Evolutionary conservation across 139 green algal species (phyloP).

Genomic region (Bryopsis sp.): DNA sequence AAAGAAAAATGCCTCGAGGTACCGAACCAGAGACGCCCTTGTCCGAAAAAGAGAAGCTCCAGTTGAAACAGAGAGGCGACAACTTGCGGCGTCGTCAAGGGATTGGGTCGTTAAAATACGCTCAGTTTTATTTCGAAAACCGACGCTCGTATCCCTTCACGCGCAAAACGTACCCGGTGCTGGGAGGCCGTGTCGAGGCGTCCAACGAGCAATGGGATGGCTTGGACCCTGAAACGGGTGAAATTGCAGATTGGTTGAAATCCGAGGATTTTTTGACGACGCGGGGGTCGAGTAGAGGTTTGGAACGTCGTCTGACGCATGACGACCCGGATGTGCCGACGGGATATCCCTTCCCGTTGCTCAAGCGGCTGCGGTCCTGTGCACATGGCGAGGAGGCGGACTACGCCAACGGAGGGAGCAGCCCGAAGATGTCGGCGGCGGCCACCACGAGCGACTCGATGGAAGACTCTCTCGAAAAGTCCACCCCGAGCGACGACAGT

Average conservation of each 20-base stretch:
- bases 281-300: neutral
- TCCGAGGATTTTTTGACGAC: too few relatives aligned
- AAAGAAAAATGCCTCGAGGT: too few relatives aligned
- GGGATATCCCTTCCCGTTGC: neutral
- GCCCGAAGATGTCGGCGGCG: neutral
- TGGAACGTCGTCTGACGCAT: neutral
- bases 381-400: too few relatives aligned
- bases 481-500: too few relatives aligned
- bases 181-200: constrained; percentile 13
- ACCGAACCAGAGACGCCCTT: too few relatives aligned
- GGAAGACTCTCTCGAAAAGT: too few relatives aligned
- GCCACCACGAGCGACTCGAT: constrained; percentile 3
- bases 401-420: neutral
- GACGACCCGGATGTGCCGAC: neutral
- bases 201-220: constrained; percentile 17
- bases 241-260: constrained; percentile 18
- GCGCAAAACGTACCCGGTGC: constrained; percentile 15
- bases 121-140: constrained; percentile 17
- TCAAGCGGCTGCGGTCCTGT: constrained; percentile 1
- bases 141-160: constrained; percentile 20
- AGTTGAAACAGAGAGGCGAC: constrained; percentile 17
- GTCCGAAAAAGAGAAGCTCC: constrained; percentile 16
- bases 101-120: constrained; percentile 19
- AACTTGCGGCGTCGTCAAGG: constrained; percentile 18
- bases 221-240: constrained; percentile 5